Evolutionary conservation across 192 early-diverging fungal genomes (phyloP), one percentile per base, ranked within the genome.

Genomic region (Rhizoclosmatium sp.): DNA sequence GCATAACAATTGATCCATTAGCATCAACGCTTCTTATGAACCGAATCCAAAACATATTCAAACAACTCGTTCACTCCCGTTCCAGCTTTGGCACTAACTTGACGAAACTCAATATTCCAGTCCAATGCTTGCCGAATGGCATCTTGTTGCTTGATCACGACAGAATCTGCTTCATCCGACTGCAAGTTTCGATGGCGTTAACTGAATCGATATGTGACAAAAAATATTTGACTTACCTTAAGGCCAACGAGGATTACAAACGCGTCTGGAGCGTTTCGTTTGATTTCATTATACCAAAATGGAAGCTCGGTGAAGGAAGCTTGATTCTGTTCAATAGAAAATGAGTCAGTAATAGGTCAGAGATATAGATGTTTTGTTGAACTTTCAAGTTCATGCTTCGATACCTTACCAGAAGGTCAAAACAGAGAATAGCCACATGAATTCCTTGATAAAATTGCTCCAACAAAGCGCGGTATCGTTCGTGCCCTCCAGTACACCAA

Each of bases 211-310:
- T 14, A 65, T 69, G 9, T 54, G 0, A 0, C 51, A 54, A 54
- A 0, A 9, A 7, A 54, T 16, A 2, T 3, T 16, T 12, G 5
- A 54, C 51, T 14, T 44, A 85, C 84, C 82, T 89, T 89, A 9
- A 81, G 82, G 2, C 86, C 88, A 45, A 89, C 85, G 31, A 89
- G 69, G 45, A 86, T 47, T 1, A 87, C 65, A 1, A 72, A 16
- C 0, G 88, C 86, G 46, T 87, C 86, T n/a, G 88, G 88, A 2
- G 79, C 51, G 68, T 75, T 84, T 76, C 87, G 31, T 70, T 85
- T 90, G 68, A 85, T 73, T 72, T 90, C 89, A 69, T 90, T 90
- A 67, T 86, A 90, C 89, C 89, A 90, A 59, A 83, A 90, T 31
- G 83, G 75, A 40, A 87, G 68, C 77, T 90, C 89, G 19, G 76